phyloP scores from a whole-genome alignment of 108 stramenopile genomes.

The Pseudonitzschia pungens region DNA sequence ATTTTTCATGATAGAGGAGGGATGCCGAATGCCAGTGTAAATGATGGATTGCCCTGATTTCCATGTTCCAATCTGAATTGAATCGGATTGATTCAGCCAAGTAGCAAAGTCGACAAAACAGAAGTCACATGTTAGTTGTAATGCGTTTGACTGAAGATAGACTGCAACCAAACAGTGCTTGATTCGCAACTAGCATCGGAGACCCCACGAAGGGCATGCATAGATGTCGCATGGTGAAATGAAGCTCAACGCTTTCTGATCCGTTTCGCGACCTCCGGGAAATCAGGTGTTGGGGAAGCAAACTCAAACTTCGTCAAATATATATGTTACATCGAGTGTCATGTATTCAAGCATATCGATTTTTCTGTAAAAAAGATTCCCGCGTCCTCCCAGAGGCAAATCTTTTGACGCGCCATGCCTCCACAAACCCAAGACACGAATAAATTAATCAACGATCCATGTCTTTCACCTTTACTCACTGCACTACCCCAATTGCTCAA shows the following conservation, averaged over 20 bases:
- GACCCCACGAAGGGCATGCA: not conserved
- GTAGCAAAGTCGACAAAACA: not conserved
- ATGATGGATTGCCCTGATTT: conserved; percentile 73
- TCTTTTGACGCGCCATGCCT: not conserved
- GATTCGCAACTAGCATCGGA: not conserved
- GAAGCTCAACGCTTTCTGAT: not conserved
- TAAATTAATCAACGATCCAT: not conserved
- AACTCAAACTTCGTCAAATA: not conserved
- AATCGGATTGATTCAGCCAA: not conserved
- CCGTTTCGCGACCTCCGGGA: not conserved
- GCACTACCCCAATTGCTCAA: conserved; percentile 79
- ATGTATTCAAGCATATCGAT: not conserved
- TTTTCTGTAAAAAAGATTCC: not conserved
- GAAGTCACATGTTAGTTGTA: not conserved
- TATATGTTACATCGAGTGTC: too few relatives aligned
- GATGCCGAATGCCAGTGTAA: conserved; percentile 86
- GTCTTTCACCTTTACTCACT: conserved; percentile 41
- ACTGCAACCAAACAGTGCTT: too few relatives aligned
- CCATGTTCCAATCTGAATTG: conserved; percentile 83
- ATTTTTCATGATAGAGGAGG: conserved; percentile 86
- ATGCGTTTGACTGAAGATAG: too few relatives aligned
- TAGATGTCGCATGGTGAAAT: not conserved
- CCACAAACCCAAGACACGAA: not conserved
- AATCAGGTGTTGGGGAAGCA: not conserved
- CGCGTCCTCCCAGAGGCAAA: not conserved